Conservation (phyloP, 106 monocot species). For the Cymbidium sinense region DNA sequence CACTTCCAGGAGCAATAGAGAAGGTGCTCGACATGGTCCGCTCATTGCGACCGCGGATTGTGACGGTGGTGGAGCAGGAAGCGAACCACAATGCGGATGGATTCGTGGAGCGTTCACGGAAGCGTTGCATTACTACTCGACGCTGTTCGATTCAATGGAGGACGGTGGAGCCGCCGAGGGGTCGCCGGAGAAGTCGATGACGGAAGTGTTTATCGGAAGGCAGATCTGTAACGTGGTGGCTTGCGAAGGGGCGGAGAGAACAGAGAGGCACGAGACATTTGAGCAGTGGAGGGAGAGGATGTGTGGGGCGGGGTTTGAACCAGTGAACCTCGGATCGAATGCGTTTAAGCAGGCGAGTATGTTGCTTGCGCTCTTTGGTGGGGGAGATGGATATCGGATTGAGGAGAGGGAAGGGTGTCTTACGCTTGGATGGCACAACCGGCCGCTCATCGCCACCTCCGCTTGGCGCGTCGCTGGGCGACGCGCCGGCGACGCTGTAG, state of each 20-base stretch:
- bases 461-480: slow-evolving; percentile 36
- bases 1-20: slow-evolving; percentile 30
- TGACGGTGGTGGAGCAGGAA: slow-evolving; percentile 56
- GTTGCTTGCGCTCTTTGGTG: slow-evolving; percentile 45
- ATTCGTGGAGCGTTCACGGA: slow-evolving; percentile 59
- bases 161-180: neutral
- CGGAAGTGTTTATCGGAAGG: slow-evolving; percentile 56
- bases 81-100: slow-evolving; percentile 46
- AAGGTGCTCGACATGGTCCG: slow-evolving; percentile 30
- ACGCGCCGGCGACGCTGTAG: neutral
- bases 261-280: slow-evolving; percentile 58
- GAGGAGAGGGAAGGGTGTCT: slow-evolving; percentile 57
- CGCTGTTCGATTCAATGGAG: slow-evolving; percentile 70
- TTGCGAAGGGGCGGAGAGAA: slow-evolving; percentile 52
- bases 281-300: slow-evolving; percentile 41
- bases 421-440: slow-evolving; percentile 60
- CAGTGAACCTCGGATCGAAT: slow-evolving; percentile 54
- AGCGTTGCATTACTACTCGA: slow-evolving; percentile 67
- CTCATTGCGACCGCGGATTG: slow-evolving; percentile 34
- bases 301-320: slow-evolving; percentile 34
- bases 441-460: slow-evolving; percentile 62
- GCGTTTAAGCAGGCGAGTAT: slow-evolving; percentile 68
- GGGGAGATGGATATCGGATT: slow-evolving; percentile 50
- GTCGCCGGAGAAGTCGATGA: slow-evolving; percentile 33
- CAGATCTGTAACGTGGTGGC: slow-evolving; percentile 72